These are phyloP conservation scores for Debaryomyces sp. DNA, from an alignment of 1,139 yeast genomes.

Conservation along the genomic window DNA sequence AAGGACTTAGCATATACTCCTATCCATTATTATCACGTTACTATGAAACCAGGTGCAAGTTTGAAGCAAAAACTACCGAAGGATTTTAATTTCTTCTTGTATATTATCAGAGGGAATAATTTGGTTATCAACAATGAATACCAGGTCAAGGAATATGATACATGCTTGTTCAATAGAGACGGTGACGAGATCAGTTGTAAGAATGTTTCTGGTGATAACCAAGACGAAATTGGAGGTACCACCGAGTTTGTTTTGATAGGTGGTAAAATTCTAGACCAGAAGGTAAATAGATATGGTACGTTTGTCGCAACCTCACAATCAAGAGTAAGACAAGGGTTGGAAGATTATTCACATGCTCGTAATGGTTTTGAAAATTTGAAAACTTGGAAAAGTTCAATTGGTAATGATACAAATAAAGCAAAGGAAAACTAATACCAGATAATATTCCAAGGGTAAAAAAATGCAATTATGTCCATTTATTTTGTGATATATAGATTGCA, in stretches of 20 bases:
- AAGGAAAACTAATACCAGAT: background rate
- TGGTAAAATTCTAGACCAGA: constrained; percentile 76
- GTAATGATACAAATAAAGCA: constrained; percentile 41
- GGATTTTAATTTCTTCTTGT: constrained; percentile 73
- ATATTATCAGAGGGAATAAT: constrained; percentile 62
- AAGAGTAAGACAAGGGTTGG: constrained; percentile 66
- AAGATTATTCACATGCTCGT: constrained; percentile 65
- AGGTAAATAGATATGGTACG: constrained; percentile 86
- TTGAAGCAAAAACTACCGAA: constrained; percentile 65
- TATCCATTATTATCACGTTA: constrained; percentile 71
- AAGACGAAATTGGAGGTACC: constrained; percentile 29
- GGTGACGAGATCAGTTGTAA: constrained; percentile 60
- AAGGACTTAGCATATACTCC: constrained; percentile 86
- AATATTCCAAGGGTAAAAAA: too few relatives aligned
- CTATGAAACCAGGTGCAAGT: constrained; percentile 67
- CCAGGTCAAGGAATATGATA: constrained; percentile 48
- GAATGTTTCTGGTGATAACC: constrained; percentile 32
- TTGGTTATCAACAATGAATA: constrained; percentile 48
- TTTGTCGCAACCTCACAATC: constrained; percentile 72
- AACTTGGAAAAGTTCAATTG: constrained; percentile 70
- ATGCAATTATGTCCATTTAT: background rate
- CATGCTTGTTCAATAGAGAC: constrained; percentile 66
- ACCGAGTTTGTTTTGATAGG: constrained; percentile 71
- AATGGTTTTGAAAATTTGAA: constrained; percentile 77
- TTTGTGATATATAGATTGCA: background rate